Conservation (phyloP, 495 filamentous ascomycete species). For the Talaromyces thailandensis region DNA sequence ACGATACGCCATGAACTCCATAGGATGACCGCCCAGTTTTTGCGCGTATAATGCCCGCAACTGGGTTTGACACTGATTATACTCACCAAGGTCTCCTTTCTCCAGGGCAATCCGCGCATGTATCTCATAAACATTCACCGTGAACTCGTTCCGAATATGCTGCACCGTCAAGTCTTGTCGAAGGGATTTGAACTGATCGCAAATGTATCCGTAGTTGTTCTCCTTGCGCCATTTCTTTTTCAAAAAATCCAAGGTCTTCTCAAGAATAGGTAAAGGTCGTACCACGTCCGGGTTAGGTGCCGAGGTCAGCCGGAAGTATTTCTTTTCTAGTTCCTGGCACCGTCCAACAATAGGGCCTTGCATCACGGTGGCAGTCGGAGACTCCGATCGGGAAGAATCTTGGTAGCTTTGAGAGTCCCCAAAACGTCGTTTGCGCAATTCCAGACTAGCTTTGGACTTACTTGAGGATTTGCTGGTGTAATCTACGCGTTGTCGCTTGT, state of each 20-base stretch:
- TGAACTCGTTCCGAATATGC: constrained; percentile 91
- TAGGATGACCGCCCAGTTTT: constrained; percentile 79
- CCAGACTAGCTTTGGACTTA: constrained; percentile 84
- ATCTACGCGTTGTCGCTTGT: constrained; percentile 52
- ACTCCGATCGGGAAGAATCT: constrained; percentile 45
- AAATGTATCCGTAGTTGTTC: constrained; percentile 92
- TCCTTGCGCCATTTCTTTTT: constrained; percentile 93
- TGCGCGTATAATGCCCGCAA: constrained; percentile 81
- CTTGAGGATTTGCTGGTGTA: constrained; percentile 47
- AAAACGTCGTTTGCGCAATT: constrained; percentile 83
- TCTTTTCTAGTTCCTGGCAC: constrained; percentile 81
- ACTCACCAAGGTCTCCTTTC: constrained; percentile 99
- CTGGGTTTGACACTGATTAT: constrained; percentile 99
- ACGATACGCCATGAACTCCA: constrained; percentile 98
- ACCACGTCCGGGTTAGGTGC: constrained; percentile 79
- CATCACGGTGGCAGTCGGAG: constrained; percentile 45
- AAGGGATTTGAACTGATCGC: constrained; percentile 98
- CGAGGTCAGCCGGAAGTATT: constrained; percentile 86
- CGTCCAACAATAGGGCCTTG: constrained; percentile 80
- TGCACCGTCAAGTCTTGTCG: constrained; percentile 98
- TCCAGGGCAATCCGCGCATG: constrained; percentile 97
- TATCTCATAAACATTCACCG: constrained; percentile 91
- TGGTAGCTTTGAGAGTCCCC: constrained; percentile 48
- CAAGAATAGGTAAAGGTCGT: constrained; percentile 72
- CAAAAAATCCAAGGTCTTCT: constrained; percentile 75